Evolutionary conservation across 2,329 filamentous ascomycete genomes (phyloP).

Genomic region (Didymellaceae sp.): DNA sequence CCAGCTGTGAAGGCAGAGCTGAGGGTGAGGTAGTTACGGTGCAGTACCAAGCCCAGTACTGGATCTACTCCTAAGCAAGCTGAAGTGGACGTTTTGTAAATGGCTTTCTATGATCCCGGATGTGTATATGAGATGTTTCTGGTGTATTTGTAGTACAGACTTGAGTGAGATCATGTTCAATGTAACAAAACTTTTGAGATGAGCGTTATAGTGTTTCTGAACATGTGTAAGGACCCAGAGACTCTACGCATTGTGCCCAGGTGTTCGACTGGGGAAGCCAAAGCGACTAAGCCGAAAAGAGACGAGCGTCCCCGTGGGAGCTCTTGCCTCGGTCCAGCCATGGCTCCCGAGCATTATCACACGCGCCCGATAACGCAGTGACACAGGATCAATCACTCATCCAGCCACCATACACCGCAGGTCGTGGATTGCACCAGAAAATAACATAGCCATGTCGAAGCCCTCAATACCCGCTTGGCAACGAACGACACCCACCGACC

Average conservation of each 20-base stretch:
- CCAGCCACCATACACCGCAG: neutral
- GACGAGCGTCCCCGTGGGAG: neutral
- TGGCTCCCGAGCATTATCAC: slow-evolving; percentile 23
- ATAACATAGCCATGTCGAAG: slow-evolving; percentile 26
- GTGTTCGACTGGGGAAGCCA: neutral
- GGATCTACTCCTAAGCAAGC: slow-evolving; percentile 56
- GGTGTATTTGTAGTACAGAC: no score
- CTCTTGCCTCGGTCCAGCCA: slow-evolving; percentile 32
- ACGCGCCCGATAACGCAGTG: slow-evolving; percentile 9
- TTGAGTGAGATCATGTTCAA: no score
- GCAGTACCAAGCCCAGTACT: slow-evolving; percentile 84
- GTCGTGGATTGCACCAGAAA: neutral
- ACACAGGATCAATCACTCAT: neutral
- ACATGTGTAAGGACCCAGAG: no score
- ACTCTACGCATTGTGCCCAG: no score
- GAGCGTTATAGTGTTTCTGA: neutral
- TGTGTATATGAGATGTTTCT: neutral
- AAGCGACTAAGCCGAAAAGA: neutral
- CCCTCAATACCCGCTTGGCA: slow-evolving; percentile 47
- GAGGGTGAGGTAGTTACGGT: slow-evolving; percentile 66
- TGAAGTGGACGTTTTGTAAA: neutral
- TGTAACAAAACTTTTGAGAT: neutral
- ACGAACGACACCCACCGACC: slow-evolving; percentile 24
- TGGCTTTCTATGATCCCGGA: neutral
- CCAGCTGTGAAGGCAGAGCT: slow-evolving; percentile 65